Percentiles rank a stretch among this genome's conserved stretches.
These are phyloP conservation scores for California macrophylla DNA, from an alignment of 441 rosid genomes.

Conservation along the genomic window DNA sequence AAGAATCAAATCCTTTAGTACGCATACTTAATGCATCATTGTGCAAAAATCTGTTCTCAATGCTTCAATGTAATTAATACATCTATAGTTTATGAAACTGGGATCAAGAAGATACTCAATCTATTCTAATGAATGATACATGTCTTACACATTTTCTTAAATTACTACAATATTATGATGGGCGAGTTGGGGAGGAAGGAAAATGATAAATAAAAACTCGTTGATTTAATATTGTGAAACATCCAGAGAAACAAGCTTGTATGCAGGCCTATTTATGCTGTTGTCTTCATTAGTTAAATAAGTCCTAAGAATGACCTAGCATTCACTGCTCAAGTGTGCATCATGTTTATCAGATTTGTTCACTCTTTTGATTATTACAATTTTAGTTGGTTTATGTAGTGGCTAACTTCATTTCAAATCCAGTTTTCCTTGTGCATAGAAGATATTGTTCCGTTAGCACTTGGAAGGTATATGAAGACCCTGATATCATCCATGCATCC, in stretches of 20 bases:
- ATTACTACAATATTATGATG: background rate
- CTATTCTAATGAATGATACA: background rate
- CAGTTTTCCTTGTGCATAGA: conserved; percentile 93
- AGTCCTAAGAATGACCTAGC: background rate
- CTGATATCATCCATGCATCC: conserved; percentile 53
- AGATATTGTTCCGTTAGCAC: conserved; percentile 83
- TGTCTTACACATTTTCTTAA: background rate
- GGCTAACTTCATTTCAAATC: conserved; percentile 26
- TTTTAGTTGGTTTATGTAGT: conserved; percentile 9
- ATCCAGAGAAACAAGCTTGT: background rate
- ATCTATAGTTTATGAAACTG: conserved; percentile 2
- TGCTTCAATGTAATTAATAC: conserved; percentile 6
- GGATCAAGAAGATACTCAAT: background rate
- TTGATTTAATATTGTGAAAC: background rate
- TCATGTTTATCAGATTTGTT: conserved; percentile 1
- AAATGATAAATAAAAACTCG: background rate
- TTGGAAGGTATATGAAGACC: conserved; percentile 78
- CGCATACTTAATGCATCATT: conserved; percentile 8
- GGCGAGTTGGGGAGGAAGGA: background rate
- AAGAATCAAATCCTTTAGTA: conserved; percentile 23
- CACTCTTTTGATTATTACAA: background rate
- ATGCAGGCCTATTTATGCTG: background rate
- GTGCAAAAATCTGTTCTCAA: conserved; percentile 7
- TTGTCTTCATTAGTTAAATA: background rate
- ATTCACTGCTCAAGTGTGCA: background rate